phyloP scores from a whole-genome alignment of 192 early-diverging fungal genomes.

The Backusella morwellensis region DNA sequence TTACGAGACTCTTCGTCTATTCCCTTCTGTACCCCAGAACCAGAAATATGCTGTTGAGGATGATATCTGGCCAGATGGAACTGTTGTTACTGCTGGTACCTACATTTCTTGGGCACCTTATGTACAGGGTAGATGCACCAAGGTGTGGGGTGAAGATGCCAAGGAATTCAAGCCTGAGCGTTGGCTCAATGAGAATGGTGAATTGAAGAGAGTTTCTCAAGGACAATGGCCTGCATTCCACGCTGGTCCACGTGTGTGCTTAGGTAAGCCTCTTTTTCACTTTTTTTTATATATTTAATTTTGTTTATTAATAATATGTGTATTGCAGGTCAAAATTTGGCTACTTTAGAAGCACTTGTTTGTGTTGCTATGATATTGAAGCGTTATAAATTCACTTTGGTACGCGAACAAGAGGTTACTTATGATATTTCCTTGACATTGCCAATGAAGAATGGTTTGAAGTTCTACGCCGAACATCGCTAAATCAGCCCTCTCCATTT shows the following conservation, averaged over 20 bases:
- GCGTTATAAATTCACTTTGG: slow-evolving; percentile 37
- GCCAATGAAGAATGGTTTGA: slow-evolving; percentile 32
- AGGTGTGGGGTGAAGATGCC: slow-evolving; percentile 68
- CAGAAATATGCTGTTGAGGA: slow-evolving; percentile 54
- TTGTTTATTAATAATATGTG: not conserved
- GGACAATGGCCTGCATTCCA: slow-evolving; percentile 59
- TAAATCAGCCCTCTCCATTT: not conserved
- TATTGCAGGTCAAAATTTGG: slow-evolving; percentile 39
- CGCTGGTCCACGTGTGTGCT: slow-evolving; percentile 45
- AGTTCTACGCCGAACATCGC: slow-evolving; percentile 23
- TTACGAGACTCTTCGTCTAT: slow-evolving; percentile 61
- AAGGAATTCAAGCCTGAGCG: slow-evolving; percentile 61
- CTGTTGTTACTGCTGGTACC: slow-evolving; percentile 47
- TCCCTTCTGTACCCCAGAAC: slow-evolving; percentile 65
- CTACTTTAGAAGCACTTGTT: slow-evolving; percentile 44
- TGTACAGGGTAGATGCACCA: slow-evolving; percentile 45
- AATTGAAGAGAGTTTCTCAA: slow-evolving; percentile 29
- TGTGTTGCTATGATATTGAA: slow-evolving; percentile 37
- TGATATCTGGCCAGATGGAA: slow-evolving; percentile 61
- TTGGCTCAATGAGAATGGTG: slow-evolving; percentile 50
- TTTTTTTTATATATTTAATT: not conserved
- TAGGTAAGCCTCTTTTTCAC: not conserved
- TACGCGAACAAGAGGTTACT: slow-evolving; percentile 31
- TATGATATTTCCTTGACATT: slow-evolving; percentile 26
- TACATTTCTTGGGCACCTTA: slow-evolving; percentile 50